Base-by-base conservation (phyloP, 1,284 basidiomycete species). In the Singerocomus inundabilis region DNA sequence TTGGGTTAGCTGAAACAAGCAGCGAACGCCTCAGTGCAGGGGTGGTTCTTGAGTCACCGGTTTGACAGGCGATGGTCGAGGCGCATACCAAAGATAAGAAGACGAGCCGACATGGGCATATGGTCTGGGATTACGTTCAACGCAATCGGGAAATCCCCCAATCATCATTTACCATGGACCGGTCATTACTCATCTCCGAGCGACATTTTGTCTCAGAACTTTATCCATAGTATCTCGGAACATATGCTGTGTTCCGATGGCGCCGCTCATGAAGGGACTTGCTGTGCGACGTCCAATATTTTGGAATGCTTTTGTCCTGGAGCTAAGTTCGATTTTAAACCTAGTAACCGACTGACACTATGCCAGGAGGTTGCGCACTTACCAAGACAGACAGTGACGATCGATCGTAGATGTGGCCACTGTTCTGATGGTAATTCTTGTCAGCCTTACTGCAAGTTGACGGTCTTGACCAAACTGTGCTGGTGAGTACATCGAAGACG, bases 351-450 rank as follows among this genome's bases (percentile, higher is more conserved):
- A 38, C 32, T 4, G 21, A 28, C 15, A 46, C 32, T 37, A 12
- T 36, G 13, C 38, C n/a, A 44, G 41, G 41, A 29, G 56, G 41
- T 21, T 28, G n/a, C 13, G 26, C 39, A 26, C 35, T 53, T 21
- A 37, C 30, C 31, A 30, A 29, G 11, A 29, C 55, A 10, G 26
- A 44, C 41, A 28, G 35, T 31, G 10, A 49, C 18, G 15, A 21
- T 43, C 30, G 29, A 46, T 56, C 44, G 34, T 15, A 37, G 56
- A 44, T 47, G 45, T 25, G 29, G 24, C 38, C 24, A 35, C 34
- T 21, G 24, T 44, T 25, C 24, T 33, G 51, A 43, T 36, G 15
- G 6, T 25, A n/a, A 25, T n/a, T n/a, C 32, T 21, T 38, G 31
- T 37, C 30, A 11, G 7, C 11, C 31, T 12, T 10, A 16, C 24